These are phyloP conservation scores for Pseudomonodictys pantanalensis DNA, from an alignment of 495 filamentous ascomycete species.

Conservation along the genomic window DNA sequence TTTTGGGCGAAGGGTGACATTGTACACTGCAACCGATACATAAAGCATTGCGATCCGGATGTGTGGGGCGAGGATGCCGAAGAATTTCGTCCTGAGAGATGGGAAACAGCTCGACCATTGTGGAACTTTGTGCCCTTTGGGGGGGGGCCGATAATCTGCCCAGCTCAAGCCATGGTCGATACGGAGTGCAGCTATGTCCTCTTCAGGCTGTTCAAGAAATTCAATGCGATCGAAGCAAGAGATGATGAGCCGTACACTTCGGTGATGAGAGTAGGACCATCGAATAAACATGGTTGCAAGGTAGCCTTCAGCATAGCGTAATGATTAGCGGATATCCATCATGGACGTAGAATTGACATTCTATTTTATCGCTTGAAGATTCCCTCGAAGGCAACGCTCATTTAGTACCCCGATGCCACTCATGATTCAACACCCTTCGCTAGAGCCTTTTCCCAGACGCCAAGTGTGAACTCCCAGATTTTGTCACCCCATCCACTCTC, in stretches of 20 bases:
- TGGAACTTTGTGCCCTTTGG: constrained; percentile 3
- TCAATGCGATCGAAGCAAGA: neutral
- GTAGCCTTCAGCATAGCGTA: too few species aligned
- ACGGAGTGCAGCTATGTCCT: neutral
- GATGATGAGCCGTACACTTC: neutral
- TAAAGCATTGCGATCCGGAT: neutral
- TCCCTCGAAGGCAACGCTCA: neutral
- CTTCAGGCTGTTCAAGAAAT: neutral
- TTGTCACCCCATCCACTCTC: neutral
- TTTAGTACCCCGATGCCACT: neutral
- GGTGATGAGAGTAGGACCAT: neutral
- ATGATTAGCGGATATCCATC: too few species aligned
- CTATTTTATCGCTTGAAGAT: too few species aligned
- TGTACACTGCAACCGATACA: neutral
- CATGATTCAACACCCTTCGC: neutral
- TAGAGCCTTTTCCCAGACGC: neutral
- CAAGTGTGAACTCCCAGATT: neutral
- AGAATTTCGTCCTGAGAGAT: neutral
- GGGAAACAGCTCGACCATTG: neutral
- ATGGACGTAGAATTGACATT: too few species aligned
- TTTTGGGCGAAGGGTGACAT: neutral
- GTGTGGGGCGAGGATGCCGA: neutral
- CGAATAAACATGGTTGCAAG: neutral
- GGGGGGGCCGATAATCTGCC: neutral
- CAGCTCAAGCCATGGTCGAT: neutral